A percentile compares a stretch with the other conserved stretches of the same genome.
These are phyloP conservation scores for Beauveria varroae DNA, from an alignment of 2,329 filamentous ascomycete species.

Conservation along the genomic window DNA sequence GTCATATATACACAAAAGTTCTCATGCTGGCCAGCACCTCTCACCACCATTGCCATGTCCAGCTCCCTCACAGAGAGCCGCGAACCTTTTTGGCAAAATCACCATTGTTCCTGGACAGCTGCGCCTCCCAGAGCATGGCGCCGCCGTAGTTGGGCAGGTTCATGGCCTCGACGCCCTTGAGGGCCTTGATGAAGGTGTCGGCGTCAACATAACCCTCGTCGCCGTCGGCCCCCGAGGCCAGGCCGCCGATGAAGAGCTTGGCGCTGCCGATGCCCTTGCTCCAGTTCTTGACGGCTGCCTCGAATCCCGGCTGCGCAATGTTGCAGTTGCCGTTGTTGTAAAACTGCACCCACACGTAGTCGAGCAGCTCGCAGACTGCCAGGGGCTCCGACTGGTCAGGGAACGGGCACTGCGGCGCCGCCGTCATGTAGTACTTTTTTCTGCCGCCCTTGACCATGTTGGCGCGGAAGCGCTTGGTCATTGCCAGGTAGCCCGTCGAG, in stretches of 20 bases:
- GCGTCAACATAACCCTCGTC: conserved; percentile 46
- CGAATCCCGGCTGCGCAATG: conserved; percentile 43
- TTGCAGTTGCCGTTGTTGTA: conserved; percentile 60
- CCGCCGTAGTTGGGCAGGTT: conserved; percentile 53
- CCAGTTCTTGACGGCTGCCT: conserved; percentile 56
- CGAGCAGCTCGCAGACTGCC: conserved; percentile 30
- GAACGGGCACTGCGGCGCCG: conserved; percentile 58
- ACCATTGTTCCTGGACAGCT: conserved; percentile 45
- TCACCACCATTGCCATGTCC: background rate
- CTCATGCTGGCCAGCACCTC: background rate
- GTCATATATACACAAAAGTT: conserved; percentile 8
- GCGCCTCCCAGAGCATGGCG: conserved; percentile 60
- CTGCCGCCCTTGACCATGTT: conserved; percentile 42
- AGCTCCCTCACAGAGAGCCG: background rate
- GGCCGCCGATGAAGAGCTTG: conserved; percentile 52
- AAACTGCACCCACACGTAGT: conserved; percentile 56
- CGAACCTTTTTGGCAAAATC: conserved; percentile 26
- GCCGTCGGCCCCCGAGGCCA: conserved; percentile 41
- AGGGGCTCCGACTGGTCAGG: conserved; percentile 45
- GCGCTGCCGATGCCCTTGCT: conserved; percentile 51
- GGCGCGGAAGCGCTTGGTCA: conserved; percentile 47
- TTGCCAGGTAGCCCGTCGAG: conserved; percentile 49
- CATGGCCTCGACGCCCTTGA: conserved; percentile 39
- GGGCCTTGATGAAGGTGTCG: conserved; percentile 35
- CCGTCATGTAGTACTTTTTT: conserved; percentile 49